Conservation (phyloP, 129 eudicot genomes). For the Ambrosia artemisiifolia region DNA sequence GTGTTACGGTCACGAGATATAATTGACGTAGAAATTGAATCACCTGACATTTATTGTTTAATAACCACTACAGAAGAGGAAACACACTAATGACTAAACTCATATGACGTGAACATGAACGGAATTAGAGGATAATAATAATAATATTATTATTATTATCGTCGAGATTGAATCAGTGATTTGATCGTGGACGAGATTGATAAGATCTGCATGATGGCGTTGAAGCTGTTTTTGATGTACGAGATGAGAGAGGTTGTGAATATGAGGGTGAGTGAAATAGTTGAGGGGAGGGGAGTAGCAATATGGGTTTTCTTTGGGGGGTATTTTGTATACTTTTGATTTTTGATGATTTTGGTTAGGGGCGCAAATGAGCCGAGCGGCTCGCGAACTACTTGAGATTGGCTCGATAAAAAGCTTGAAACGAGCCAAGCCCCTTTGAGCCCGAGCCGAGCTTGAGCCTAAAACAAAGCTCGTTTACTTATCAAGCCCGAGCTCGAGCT, state of each 20-base stretch:
- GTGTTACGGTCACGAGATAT: conserved; percentile 39
- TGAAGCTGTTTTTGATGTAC: neutral
- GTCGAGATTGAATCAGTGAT: conserved; percentile 14
- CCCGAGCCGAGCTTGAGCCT: too few relatives aligned
- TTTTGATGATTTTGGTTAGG: neutral
- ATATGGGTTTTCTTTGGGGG: neutral
- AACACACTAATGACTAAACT: too few relatives aligned
- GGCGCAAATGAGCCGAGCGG: too few relatives aligned
- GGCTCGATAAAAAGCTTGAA: too few relatives aligned
- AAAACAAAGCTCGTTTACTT: too few relatives aligned
- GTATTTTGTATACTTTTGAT: neutral
- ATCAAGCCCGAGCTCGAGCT: too few relatives aligned
- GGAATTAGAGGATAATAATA: conserved; percentile 3
- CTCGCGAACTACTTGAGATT: too few relatives aligned
- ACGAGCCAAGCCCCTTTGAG: too few relatives aligned
- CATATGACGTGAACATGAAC: neutral
- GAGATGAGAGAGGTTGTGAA: neutral
- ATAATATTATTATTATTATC: neutral
- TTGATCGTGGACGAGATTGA: conserved; percentile 18
- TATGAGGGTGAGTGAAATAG: neutral
- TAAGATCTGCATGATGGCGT: conserved; percentile 22
- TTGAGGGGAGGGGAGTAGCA: conserved; percentile 1
- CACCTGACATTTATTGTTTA: conserved; percentile 40
- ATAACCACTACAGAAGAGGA: neutral
- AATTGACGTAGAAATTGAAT: conserved; percentile 22